Conservation (phyloP, 495 filamentous ascomycete species). For the Thermothielavioides terrestris region DNA sequence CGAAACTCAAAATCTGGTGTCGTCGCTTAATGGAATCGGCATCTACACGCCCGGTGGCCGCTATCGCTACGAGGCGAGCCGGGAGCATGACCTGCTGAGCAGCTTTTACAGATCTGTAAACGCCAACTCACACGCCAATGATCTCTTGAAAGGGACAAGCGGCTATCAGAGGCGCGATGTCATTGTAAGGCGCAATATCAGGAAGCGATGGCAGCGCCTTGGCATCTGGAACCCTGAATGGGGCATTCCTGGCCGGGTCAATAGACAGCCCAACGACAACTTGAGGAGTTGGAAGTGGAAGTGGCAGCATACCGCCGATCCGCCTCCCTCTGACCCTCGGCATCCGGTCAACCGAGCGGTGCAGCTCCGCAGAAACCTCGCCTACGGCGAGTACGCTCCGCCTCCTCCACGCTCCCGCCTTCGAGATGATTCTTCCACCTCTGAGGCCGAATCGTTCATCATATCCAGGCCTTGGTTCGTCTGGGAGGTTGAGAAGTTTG, state of each 20-base stretch:
- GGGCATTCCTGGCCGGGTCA: constrained; percentile 3
- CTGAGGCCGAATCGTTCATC: constrained; percentile 8
- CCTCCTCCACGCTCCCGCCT: neutral
- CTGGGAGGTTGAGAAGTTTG: neutral
- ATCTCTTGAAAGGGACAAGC: too few relatives aligned
- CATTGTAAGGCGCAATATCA: neutral
- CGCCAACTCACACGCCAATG: too few relatives aligned
- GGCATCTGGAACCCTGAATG: constrained; percentile 6
- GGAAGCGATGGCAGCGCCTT: constrained; percentile 3
- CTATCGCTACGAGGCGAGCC: too few relatives aligned
- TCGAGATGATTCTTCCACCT: neutral
- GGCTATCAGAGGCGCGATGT: too few relatives aligned
- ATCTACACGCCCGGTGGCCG: too few relatives aligned
- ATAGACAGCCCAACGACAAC: neutral
- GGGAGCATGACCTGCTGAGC: too few relatives aligned
- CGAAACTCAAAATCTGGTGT: too few relatives aligned
- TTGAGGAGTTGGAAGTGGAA: neutral
- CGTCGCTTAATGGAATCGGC: too few relatives aligned
- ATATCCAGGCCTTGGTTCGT: constrained; percentile 6
- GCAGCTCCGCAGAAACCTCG: neutral
- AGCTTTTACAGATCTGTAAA: too few relatives aligned
- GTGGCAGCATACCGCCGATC: neutral
- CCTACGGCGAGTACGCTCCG: neutral
- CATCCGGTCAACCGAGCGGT: neutral
- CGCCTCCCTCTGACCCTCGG: neutral